A percentile compares a stretch with the other conserved stretches of the same genome.
Conservation (phyloP, 345 rosid genomes). For the Balakata baccata region DNA sequence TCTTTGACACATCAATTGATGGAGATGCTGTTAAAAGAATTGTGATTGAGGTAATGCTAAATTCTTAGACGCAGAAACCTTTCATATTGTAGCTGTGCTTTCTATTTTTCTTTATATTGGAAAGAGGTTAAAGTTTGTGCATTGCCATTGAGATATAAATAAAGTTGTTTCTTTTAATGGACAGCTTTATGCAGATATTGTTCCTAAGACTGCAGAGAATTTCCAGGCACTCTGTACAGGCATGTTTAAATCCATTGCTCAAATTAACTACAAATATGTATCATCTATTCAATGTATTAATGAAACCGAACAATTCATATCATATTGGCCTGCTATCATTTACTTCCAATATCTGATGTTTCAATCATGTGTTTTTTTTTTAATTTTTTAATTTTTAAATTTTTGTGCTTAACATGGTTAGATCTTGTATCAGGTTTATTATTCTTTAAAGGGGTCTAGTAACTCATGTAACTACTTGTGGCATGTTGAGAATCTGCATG, state of each 20-base stretch:
- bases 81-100: background rate
- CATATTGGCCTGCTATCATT: background rate
- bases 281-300: background rate
- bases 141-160: background rate
- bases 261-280: background rate
- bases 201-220: slow-evolving; percentile 92
- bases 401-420: background rate
- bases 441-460: background rate
- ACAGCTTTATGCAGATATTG: slow-evolving; percentile 87
- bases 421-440: background rate
- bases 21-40: slow-evolving; percentile 65
- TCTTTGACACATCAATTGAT: slow-evolving; percentile 68
- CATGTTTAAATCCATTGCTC: slow-evolving; percentile 21
- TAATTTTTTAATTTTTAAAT: background rate
- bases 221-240: slow-evolving; percentile 96
- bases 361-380: background rate
- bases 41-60: slow-evolving; percentile 67
- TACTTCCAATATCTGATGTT: background rate
- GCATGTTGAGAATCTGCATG: background rate
- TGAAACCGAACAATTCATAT: background rate
- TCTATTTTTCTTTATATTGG: background rate
- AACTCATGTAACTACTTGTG: background rate
- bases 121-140: background rate
- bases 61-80: background rate
- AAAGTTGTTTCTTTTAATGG: slow-evolving; percentile 11